A percentile compares a stretch with the other conserved stretches of the same genome.
These are phyloP conservation scores for Litchi chinensis DNA, from an alignment of 345 rosid species.

Conservation along the genomic window DNA sequence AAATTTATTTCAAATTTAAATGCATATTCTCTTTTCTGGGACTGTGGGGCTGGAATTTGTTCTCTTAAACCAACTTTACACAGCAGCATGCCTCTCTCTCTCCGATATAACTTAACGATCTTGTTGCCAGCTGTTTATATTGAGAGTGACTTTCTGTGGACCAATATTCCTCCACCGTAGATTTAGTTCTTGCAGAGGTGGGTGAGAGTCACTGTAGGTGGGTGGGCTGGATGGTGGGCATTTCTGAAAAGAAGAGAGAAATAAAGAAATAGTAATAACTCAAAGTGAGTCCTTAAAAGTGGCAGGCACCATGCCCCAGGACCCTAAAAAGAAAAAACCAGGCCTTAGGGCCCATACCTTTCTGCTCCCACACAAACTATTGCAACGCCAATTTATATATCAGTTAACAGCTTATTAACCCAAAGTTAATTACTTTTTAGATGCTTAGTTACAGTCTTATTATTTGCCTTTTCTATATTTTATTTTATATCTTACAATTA, in stretches of 20 bases:
- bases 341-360: constrained; percentile 37
- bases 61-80: constrained; percentile 27
- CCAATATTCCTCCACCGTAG: constrained; percentile 33
- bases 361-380: constrained; percentile 18
- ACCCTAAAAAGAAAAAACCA: constrained; percentile 25
- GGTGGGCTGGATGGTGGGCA: constrained; percentile 21
- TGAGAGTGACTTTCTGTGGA: constrained; percentile 38
- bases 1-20: constrained; percentile 6
- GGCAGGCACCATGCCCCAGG: constrained; percentile 47
- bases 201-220: constrained; percentile 17
- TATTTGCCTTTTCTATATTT: neutral
- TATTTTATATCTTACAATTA: neutral
- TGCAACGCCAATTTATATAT: neutral
- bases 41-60: constrained; percentile 42
- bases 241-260: constrained; percentile 50
- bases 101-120: constrained; percentile 26
- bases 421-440: neutral
- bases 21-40: constrained; percentile 25
- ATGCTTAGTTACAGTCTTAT: neutral
- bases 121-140: constrained; percentile 36
- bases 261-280: constrained; percentile 9
- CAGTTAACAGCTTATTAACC: neutral
- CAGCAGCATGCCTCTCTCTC: constrained; percentile 21
- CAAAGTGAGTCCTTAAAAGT: constrained; percentile 29
- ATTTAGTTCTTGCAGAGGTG: constrained; percentile 31